Percentiles rank a stretch among this genome's conserved stretches.
Conservation (phyloP, 2,329 filamentous ascomycete genomes). For the Colletotrichum filicis region DNA sequence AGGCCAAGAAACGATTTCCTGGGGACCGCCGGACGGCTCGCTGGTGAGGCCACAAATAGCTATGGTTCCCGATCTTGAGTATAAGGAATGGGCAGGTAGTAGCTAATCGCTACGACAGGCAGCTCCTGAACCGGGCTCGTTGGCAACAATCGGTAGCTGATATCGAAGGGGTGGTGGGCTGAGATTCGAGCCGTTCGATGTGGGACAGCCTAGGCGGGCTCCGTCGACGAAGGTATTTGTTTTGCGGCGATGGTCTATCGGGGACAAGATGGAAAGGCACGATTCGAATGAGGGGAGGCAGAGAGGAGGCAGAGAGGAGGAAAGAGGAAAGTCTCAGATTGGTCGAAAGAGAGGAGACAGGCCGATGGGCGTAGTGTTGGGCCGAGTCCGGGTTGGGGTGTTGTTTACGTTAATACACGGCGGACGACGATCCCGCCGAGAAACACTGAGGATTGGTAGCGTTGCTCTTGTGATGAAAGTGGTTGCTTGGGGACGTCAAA, state of each 20-base stretch:
- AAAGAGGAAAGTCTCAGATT: neutral
- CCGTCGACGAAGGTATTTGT: neutral
- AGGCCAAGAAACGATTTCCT: neutral
- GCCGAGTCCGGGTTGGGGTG: neutral
- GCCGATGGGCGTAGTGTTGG: neutral
- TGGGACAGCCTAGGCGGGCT: neutral
- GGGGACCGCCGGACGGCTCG: neutral
- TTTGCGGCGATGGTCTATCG: neutral
- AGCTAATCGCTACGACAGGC: neutral
- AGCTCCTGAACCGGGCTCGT: neutral
- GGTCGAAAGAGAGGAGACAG: no score
- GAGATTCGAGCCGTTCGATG: neutral
- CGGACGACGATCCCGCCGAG: neutral
- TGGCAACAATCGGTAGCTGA: neutral
- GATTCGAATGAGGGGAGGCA: no score
- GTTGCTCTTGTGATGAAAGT: conserved; percentile 2
- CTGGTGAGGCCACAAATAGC: neutral
- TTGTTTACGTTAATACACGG: conserved; percentile 19
- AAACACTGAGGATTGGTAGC: neutral
- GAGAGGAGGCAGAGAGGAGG: neutral
- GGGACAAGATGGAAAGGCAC: neutral
- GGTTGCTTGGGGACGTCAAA: conserved; percentile 9
- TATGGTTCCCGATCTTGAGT: neutral
- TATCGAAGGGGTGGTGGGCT: neutral
- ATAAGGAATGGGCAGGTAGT: neutral